Conservation (phyloP, 805 yeast species). For the Cyberlindnera sargentensis region DNA sequence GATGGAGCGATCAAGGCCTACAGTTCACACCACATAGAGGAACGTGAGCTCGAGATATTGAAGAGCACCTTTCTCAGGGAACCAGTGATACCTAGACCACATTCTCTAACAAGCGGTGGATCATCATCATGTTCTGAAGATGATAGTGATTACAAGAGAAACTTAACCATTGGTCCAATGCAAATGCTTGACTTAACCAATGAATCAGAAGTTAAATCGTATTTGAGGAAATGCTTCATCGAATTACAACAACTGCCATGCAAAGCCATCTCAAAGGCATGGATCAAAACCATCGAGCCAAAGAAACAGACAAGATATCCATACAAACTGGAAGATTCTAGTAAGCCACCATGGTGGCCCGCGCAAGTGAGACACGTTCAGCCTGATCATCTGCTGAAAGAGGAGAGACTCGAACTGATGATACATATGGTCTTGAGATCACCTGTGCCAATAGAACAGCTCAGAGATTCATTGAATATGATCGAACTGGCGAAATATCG, state of each 20-base stretch:
- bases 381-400: slow-evolving; percentile 65
- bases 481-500: too few relatives aligned
- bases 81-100: not conserved
- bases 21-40: not conserved
- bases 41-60: not conserved
- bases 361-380: slow-evolving; percentile 48
- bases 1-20: slow-evolving; percentile 1
- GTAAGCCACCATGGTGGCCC: slow-evolving; percentile 75
- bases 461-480: not conserved
- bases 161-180: not conserved
- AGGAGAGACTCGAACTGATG: slow-evolving; percentile 46
- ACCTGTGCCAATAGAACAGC: slow-evolving; percentile 2
- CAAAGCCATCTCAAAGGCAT: slow-evolving; percentile 53
- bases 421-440: slow-evolving; percentile 29
- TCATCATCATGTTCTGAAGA: not conserved
- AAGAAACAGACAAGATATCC: slow-evolving; percentile 57
- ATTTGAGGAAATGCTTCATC: slow-evolving; percentile 11
- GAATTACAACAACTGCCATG: slow-evolving; percentile 41
- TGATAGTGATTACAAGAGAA: too few relatives aligned
- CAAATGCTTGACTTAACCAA: not conserved
- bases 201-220: not conserved
- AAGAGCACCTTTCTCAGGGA: not conserved
- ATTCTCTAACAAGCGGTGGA: not conserved
- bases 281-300: slow-evolving; percentile 65
- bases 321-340: slow-evolving; percentile 42